Base-by-base conservation (phyloP, 768 basidiomycete species). In the Auriscalpium microsporum region DNA sequence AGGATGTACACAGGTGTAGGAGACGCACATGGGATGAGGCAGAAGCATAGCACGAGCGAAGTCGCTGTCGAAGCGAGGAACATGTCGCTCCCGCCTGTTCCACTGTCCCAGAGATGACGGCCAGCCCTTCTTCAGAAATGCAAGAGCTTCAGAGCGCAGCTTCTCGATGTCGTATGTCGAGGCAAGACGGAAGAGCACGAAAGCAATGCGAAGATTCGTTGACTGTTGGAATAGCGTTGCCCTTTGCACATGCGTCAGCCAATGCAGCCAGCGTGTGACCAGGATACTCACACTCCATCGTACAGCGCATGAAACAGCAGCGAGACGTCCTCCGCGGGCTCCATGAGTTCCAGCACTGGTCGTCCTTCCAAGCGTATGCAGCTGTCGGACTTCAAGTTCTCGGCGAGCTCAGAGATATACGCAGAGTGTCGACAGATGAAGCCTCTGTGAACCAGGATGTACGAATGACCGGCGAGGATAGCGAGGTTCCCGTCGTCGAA, bases 401-500 rank as follows among this genome's bases (percentile, higher is more conserved):
- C 64, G 37, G 80, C 71, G 50, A 73, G 68, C 13, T 73, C 67
- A 21, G 67, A 62, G 5, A 89, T 67, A 37, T 80, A 73, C 1
- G 64, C 62, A 0, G 87, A 90, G 62, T 87, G 86, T 9, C 83
- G 80, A 51, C 72, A 76, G 13, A 90, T 69, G 13, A 89, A 68
- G 11, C 86, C 83, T 59, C 71, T 72, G 65, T 90, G 88, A 3
- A 90, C 82, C 53, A 86, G 66, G 64, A 90, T 90, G 63, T 85
- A 87, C 53, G 70, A 71, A 1, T 69, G 62, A 7, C 73, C 79
- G 50, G 83, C 73, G 48, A 84, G 74, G 34, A 90, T 66, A 14
- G 79, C 84, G 45, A 89, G 67, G 62, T 87, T 88, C 17, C 84
- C 87, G 64, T 89, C 87, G 35, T 72, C 70, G 58, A 90, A 87